Base-by-base conservation (phyloP, 176 grass and related monocot genomes). In the Aegilops speltoides region DNA sequence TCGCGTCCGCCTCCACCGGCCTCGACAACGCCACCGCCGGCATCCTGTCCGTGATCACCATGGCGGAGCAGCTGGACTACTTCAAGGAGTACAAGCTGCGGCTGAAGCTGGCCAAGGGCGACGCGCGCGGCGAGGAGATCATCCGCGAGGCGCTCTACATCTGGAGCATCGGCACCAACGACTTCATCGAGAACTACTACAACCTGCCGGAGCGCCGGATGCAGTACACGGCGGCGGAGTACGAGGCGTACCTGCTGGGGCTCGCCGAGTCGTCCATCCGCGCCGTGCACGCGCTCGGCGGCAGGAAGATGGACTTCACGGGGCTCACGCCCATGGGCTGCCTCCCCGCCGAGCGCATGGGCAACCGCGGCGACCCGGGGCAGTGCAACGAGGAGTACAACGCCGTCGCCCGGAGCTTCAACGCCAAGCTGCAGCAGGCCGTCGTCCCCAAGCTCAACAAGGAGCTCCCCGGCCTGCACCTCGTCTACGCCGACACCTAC, bases 181-280 rank as follows among this genome's bases (percentile, higher is more conserved):
- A 97, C 84, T 97, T 93, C 88, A 94, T 97, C 79, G 95, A 97
- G 90, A 97, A 97, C 86, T 97, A 97, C 87, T 83, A 88, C 82
- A 89, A 76, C 82, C 65, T 79, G 36, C 85, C 57, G 4, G 16
- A 46, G 75, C 79, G 87, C 85, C 56, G 79, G 81, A 8, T 56
- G 65, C 61, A 92, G 90, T 88, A 89, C 83, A 89, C 78, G 33
- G 84, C 64, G 29, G 22, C n/a, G 6, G 84, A 86, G 79, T 86
- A 94, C 77, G 64, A 82, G 78, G 50, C 23, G 28, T 91, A 93
- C 86, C 82, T 81, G 70, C 57, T 88, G 57, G 73, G 41, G 3
- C 79, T 88, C 10, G 89, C 73, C 7, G 86, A 91, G 86, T 52
- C 64, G 6, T 82, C 87, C 77, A 74, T 93, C 74, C 78, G 86